A percentile compares a stretch with the other conserved stretches of the same genome.
phyloP scores from a whole-genome alignment of 2,329 filamentous ascomycete species.

The Aschersonia sp. region DNA sequence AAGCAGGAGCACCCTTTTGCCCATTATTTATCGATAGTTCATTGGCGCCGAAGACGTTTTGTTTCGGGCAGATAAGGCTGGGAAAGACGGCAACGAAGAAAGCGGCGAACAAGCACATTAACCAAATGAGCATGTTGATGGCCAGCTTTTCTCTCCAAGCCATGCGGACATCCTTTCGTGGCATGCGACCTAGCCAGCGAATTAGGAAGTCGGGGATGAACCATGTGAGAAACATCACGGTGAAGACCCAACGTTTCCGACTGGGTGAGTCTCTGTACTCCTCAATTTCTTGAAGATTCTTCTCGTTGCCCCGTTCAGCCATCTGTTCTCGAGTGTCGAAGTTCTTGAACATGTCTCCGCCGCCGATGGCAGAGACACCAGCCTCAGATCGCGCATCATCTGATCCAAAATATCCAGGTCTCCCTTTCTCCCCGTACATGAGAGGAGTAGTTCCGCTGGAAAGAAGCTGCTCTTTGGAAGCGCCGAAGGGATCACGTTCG shows the following conservation, averaged over 20 bases:
- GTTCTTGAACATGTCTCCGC: constrained; percentile 96
- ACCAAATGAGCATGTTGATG: constrained; percentile 96
- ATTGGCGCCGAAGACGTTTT: constrained; percentile 67
- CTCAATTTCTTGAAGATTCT: constrained; percentile 81
- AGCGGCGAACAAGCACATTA: constrained; percentile 58
- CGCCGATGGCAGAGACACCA: constrained; percentile 77
- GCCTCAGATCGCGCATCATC: constrained; percentile 87
- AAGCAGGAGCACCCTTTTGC: constrained; percentile 47
- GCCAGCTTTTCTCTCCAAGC: constrained; percentile 97
- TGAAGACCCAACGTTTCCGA: constrained; percentile 79
- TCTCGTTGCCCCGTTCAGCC: constrained; percentile 87
- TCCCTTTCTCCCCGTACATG: constrained; percentile 60
- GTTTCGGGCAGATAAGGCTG: constrained; percentile 73
- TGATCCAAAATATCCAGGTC: constrained; percentile 65
- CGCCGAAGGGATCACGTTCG: constrained; percentile 44
- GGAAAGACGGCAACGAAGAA: constrained; percentile 92
- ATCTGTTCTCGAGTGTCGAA: constrained; percentile 87
- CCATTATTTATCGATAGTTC: constrained; percentile 67
- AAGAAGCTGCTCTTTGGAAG: constrained; percentile 45
- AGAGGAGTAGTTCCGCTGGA: constrained; percentile 38
- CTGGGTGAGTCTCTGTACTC: constrained; percentile 61
- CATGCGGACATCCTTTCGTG: constrained; percentile 78
- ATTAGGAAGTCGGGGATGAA: constrained; percentile 77
- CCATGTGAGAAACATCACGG: constrained; percentile 76
- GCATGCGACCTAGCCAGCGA: constrained; percentile 64